Base-by-base conservation (phyloP, 345 rosid genomes). In the Pistacia integerrima region DNA sequence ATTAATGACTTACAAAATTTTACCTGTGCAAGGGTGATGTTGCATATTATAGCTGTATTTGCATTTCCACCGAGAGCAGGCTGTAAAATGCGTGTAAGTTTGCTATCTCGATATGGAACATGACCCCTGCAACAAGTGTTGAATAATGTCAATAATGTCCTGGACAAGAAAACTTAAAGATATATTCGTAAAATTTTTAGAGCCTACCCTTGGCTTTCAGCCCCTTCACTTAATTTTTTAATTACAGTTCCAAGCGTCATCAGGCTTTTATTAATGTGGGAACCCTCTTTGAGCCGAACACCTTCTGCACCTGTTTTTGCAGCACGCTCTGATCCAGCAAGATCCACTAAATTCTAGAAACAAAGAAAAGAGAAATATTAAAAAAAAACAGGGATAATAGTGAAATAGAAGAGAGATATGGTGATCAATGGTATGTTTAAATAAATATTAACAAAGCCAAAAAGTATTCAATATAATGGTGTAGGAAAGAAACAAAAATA, bases 241-340 rank as follows among this genome's bases (percentile, higher is more conserved):
- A 92, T 93, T 12, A 93, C 98, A 76, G 96, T 95, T 80, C 99
- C 98, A 14, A 93, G 87, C 59, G 91, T 95, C 99, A 95, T 95
- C 82, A 93, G 74, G 77, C 99, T 95, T 89, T 92, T 92, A 78
- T 93, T 95, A 67, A 93, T 95, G 80, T 93, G 96, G 60, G 99
- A 93, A 38, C 99, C 99, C 84, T 95, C 99, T 82, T 92, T 93
- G 38, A 93, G 89, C 56, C 99, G 86, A 78, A 93, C 94, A 80
- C 99, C 99, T 81, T 95, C 99, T 55, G 99, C 99, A 54, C 99
- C 99, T 30, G 99, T 95, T 89, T 95, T 95, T 74, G 97, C 92
- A 49, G 99, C 99, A 64, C 99, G 92, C 81, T 95, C 99, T 69
- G 99, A 95, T 80, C 99, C 99, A 83, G 99, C 99, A 77, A 95